Conservation (phyloP, 1,284 basidiomycete species). For the Malassezia psittaci region DNA sequence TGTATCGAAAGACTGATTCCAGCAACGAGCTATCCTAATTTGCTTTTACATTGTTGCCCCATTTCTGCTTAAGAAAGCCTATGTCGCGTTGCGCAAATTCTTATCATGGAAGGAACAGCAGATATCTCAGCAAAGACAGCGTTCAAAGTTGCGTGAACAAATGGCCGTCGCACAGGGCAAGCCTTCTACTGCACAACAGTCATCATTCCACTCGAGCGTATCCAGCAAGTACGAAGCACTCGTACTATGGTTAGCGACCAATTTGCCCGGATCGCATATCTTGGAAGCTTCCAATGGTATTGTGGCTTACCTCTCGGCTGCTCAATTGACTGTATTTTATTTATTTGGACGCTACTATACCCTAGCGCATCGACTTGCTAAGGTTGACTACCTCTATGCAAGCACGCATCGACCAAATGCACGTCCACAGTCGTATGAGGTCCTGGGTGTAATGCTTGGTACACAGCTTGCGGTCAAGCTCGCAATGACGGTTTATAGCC, state of each 20-base stretch:
- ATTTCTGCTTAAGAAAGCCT: conserved; percentile 27
- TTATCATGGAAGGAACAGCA: conserved; percentile 2
- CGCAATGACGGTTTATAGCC: conserved; percentile 4
- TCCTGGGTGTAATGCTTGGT: conserved; percentile 45
- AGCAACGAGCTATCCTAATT: conserved; percentile 40
- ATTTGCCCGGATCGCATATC: conserved; percentile 38
- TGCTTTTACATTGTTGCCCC: conserved; percentile 38
- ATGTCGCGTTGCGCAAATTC: conserved; percentile 20
- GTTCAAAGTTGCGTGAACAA: conserved; percentile 11
- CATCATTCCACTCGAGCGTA: no score
- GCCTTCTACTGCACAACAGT: conserved; percentile 1
- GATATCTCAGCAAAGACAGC: conserved; percentile 16
- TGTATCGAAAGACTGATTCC: conserved; percentile 3
- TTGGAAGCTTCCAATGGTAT: conserved; percentile 30
- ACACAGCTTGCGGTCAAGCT: conserved; percentile 40
- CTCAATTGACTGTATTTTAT: conserved; percentile 49
- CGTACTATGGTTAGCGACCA: conserved; percentile 18
- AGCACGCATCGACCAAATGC: conserved; percentile 20
- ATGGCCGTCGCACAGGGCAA: conserved; percentile 1
- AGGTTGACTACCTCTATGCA: conserved; percentile 39
- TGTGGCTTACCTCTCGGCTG: conserved; percentile 32
- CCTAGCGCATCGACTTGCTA: conserved; percentile 41
- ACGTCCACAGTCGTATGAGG: conserved; percentile 45
- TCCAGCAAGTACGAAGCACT: background rate
- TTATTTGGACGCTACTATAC: conserved; percentile 47